Conservation (phyloP, 169 alveolate species). For the Amoebophrya sp. region DNA sequence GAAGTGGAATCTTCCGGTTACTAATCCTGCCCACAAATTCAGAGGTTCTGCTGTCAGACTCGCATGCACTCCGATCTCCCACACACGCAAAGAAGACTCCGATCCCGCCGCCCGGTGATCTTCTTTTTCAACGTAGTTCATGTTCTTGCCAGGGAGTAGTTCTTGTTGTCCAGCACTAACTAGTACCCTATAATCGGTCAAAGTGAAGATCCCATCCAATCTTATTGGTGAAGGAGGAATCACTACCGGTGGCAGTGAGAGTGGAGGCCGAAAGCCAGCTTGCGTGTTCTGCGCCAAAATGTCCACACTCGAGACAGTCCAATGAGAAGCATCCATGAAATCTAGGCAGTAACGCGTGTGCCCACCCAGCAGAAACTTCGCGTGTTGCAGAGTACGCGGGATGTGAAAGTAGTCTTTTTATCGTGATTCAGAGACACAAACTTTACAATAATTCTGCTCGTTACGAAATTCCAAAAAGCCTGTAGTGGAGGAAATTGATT, state of each 20-base stretch:
- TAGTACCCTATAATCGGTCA: neutral
- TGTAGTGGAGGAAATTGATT: no score
- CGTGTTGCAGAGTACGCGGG: neutral
- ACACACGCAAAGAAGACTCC: neutral
- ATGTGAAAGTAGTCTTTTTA: neutral
- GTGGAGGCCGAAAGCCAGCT: neutral
- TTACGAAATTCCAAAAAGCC: no score
- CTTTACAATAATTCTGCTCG: no score
- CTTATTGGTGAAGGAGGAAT: neutral
- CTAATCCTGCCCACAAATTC: neutral
- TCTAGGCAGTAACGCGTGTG: neutral
- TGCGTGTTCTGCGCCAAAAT: neutral
- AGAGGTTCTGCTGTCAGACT: neutral
- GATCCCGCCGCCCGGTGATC: neutral
- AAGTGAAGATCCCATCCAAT: neutral
- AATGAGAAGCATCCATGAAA: neutral
- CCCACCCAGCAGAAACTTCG: neutral
- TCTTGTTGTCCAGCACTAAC: neutral
- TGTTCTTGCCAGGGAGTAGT: neutral
- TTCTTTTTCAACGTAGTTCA: neutral
- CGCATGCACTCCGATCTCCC: slow-evolving; percentile 30
- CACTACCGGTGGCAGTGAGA: neutral
- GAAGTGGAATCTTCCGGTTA: neutral
- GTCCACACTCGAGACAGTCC: neutral
- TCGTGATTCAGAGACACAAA: no score